Evolutionary conservation across 2,329 filamentous ascomycete genomes (phyloP).

Genomic region (Metarhizium guizhouense): DNA sequence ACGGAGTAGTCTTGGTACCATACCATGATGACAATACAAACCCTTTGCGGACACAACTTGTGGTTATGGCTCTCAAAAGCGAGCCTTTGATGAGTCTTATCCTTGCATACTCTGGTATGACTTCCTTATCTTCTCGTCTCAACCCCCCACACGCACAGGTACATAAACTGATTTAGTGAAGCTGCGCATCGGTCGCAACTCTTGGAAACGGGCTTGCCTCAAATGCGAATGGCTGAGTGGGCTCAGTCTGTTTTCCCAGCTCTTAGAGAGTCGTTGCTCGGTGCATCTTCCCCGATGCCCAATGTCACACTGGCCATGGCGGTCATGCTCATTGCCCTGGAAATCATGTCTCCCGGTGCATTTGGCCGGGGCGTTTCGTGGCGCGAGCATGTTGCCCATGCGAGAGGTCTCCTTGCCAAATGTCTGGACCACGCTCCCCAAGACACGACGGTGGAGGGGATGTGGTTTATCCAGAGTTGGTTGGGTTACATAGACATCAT

Average conservation of each 20-base stretch:
- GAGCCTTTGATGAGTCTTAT: constrained; percentile 67
- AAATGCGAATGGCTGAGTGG: constrained; percentile 70
- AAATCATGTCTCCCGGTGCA: constrained; percentile 73
- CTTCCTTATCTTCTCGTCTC: not conserved
- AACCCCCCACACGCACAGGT: not conserved
- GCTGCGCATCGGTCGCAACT: constrained; percentile 75
- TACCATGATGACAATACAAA: constrained; percentile 45
- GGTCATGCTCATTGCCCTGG: constrained; percentile 76
- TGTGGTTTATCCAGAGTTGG: constrained; percentile 73
- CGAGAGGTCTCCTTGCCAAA: constrained; percentile 64
- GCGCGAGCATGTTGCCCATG: constrained; percentile 70
- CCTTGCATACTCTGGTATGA: constrained; percentile 59
- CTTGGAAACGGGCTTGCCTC: constrained; percentile 63
- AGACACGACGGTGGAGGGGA: constrained; percentile 47
- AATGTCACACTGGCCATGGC: constrained; percentile 70
- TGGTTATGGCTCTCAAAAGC: constrained; percentile 57
- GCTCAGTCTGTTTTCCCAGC: constrained; percentile 71
- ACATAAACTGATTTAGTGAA: not conserved
- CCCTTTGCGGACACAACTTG: constrained; percentile 40
- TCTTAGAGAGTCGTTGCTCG: constrained; percentile 56
- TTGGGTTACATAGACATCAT: constrained; percentile 77
- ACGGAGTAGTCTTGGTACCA: constrained; percentile 32
- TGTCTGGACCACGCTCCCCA: constrained; percentile 34
- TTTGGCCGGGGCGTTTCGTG: constrained; percentile 75
- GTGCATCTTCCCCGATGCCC: constrained; percentile 53